Evolutionary conservation across 805 yeast species (phyloP), one percentile per base, ranked within the genome.

Genomic region (Candida ortonii): DNA sequence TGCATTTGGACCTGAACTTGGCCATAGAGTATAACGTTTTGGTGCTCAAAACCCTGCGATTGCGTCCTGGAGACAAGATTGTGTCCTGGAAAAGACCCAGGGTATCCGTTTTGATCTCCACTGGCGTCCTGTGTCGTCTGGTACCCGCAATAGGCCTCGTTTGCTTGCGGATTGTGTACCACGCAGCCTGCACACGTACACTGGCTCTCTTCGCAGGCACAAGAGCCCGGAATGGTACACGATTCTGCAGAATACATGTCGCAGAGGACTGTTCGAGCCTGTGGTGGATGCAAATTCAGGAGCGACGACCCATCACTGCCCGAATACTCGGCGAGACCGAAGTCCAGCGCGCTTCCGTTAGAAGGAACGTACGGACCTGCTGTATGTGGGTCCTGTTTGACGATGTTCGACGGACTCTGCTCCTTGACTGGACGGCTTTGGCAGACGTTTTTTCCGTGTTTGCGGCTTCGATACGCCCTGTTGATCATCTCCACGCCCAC

Each of bases 191-290:
- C 51, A 42, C 67, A 62, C 5, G 41, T 29, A 44, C 67, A 62
- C 10, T 41, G 33, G 13, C 43, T 55, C 3, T 59, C 56, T 6
- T 50, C 58, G 41, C 66, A 62, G 7, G 47, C 30, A 41, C 66
- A 62, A 1, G 62, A 47, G 1, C 65, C 65, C 0, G 64, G 61
- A 16, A 59, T 57, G 5, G 59, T 47, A 35, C 64, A 60, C 0
- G 61, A 36, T 22, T 60, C 55, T 1, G 63, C 57, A 14, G 55
- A 32, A 26, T 44, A 60, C 43, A 60, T 41, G 33, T 62, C 63
- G 34, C 57, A 61, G 4, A 49, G 25, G 17, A 11, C 43, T 17
- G 18, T 3, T 11, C 20, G 17, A 7, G 23, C 10, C 14, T 6
- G 13, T 4, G 12, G 22, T 5, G 20, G 28, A 6, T 17, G n/a